Evolutionary conservation across 1,284 basidiomycete genomes (phyloP).

Genomic region (Pascua guehoae): DNA sequence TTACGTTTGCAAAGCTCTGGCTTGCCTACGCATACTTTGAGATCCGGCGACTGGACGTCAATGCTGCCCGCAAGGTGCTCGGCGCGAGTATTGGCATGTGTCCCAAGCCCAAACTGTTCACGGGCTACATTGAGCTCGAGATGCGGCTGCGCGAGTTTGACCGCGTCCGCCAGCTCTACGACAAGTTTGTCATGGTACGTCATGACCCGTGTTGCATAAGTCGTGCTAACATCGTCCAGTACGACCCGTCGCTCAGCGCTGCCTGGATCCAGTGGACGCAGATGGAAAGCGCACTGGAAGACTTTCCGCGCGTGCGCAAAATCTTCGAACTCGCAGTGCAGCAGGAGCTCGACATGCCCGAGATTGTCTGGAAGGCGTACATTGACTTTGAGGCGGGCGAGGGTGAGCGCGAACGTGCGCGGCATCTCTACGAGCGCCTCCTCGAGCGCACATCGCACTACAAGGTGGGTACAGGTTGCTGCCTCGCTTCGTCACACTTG

Average conservation of each 20-base stretch:
- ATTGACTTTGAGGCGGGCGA: constrained; percentile 86
- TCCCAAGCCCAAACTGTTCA: constrained; percentile 90
- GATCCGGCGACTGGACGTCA: constrained; percentile 75
- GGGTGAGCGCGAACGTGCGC: constrained; percentile 79
- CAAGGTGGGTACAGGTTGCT: constrained; percentile 54
- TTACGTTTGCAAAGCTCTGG: constrained; percentile 97
- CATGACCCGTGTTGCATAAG: too few relatives aligned
- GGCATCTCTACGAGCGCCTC: constrained; percentile 86
- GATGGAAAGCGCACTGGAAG: constrained; percentile 86
- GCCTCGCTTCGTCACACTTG: too few relatives aligned
- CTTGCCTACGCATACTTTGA: constrained; percentile 88
- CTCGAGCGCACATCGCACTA: constrained; percentile 85
- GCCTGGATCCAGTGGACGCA: constrained; percentile 98
- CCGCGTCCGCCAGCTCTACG: constrained; percentile 83
- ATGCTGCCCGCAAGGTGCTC: constrained; percentile 81
- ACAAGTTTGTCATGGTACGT: constrained; percentile 76
- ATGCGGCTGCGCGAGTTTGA: constrained; percentile 77
- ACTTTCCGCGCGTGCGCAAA: constrained; percentile 83
- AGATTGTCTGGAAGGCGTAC: constrained; percentile 91
- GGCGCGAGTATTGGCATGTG: constrained; percentile 92
- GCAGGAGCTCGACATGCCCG: constrained; percentile 96
- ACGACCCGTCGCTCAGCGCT: constrained; percentile 77
- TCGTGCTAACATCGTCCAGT: constrained; percentile 48
- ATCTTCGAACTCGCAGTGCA: constrained; percentile 95
- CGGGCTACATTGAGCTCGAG: constrained; percentile 90